phyloP scores from a whole-genome alignment of 2,329 filamentous ascomycete species.

The Penicillium sp. region DNA sequence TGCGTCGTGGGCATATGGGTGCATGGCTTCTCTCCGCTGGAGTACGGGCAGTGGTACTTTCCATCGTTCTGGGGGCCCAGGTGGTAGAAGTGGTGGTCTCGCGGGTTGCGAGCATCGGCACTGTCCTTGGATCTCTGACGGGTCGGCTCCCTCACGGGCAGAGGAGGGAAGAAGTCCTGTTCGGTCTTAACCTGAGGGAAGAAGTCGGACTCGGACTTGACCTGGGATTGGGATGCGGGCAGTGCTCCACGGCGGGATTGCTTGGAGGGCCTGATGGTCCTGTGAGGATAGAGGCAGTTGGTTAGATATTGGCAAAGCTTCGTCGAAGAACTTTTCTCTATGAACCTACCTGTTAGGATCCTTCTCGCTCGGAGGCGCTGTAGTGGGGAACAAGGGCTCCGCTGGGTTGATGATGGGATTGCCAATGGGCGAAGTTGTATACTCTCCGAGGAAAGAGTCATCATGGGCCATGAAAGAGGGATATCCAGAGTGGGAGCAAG shows the following conservation, averaged over 20 bases:
- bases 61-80: conserved; percentile 63
- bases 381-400: conserved; percentile 46
- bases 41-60: conserved; percentile 91
- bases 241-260: conserved; percentile 43
- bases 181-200: conserved; percentile 41
- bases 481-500: conserved; percentile 46
- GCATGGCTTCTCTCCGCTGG: conserved; percentile 69
- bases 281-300: conserved; percentile 24
- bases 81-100: conserved; percentile 49
- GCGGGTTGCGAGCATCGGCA: conserved; percentile 43
- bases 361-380: conserved; percentile 45
- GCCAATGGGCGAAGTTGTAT: conserved; percentile 39
- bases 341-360: conserved; percentile 47
- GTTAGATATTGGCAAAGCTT: conserved; percentile 6
- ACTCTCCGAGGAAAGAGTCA: conserved; percentile 43
- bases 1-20: conserved; percentile 92
- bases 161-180: conserved; percentile 41
- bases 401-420: conserved; percentile 42
- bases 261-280: conserved; percentile 47
- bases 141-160: conserved; percentile 40
- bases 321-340: background rate
- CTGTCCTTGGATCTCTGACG: conserved; percentile 45
- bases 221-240: conserved; percentile 30
- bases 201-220: conserved; percentile 43
- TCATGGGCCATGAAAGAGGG: conserved; percentile 44